These are phyloP conservation scores for Garcia nutans DNA, from an alignment of 345 rosid species.

Conservation along the genomic window DNA sequence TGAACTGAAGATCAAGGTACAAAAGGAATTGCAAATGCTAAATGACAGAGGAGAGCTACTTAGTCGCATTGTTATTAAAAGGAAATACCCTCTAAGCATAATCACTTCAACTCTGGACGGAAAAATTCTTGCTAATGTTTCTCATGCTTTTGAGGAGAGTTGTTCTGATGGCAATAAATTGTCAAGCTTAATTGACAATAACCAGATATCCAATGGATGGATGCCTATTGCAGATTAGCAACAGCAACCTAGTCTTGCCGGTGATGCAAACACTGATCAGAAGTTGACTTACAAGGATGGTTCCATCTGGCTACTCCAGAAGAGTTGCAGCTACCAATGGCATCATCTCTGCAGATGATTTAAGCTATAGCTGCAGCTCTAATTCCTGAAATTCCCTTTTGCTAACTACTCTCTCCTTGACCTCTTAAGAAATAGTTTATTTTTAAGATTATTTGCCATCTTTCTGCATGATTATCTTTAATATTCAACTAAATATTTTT, in stretches of 20 bases:
- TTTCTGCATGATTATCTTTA: background rate
- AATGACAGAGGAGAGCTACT: slow-evolving; percentile 15
- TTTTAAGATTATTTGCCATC: too few species aligned
- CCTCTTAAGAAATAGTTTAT: too few species aligned
- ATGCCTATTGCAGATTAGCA: background rate
- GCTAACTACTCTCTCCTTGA: background rate
- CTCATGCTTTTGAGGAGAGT: background rate
- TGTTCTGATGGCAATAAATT: background rate
- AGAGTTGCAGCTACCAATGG: slow-evolving; percentile 8
- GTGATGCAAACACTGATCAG: slow-evolving; percentile 11
- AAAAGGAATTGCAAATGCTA: slow-evolving; percentile 15
- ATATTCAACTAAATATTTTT: too few species aligned
- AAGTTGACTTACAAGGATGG: slow-evolving; percentile 16
- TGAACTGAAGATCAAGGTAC: slow-evolving; percentile 14
- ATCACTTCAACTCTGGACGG: background rate
- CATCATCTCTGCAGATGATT: slow-evolving; percentile 8
- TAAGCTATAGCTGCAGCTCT: slow-evolving; percentile 1
- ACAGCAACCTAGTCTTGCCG: background rate
- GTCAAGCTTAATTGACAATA: background rate
- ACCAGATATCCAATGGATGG: background rate
- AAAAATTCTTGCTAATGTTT: background rate
- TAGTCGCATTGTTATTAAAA: background rate
- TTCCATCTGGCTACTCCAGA: slow-evolving; percentile 21
- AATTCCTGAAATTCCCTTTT: background rate
- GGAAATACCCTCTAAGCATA: background rate